phyloP scores from a whole-genome alignment of 805 yeast species.

The Tetrapisispora pingtungensis region DNA sequence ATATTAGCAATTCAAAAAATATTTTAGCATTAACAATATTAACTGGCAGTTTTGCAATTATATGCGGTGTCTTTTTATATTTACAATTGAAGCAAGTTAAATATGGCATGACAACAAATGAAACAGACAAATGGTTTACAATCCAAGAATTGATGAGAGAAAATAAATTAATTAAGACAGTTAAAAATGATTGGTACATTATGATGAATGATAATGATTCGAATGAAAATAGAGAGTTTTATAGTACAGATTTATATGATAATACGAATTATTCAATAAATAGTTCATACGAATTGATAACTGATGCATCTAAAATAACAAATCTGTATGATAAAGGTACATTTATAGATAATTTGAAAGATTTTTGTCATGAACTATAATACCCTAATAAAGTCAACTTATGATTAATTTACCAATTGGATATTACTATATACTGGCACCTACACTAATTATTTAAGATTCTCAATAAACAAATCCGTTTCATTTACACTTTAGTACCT shows the following conservation, averaged over 20 bases:
- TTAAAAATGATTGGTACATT: constrained; percentile 11
- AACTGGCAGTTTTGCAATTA: constrained; percentile 34
- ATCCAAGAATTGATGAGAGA: constrained; percentile 42
- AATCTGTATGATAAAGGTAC: constrained; percentile 27
- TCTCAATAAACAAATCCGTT: too few relatives aligned
- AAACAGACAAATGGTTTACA: constrained; percentile 59
- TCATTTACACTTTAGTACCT: too few relatives aligned
- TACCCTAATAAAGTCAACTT: too few relatives aligned
- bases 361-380: constrained; percentile 6
- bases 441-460: too few relatives aligned
- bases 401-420: too few relatives aligned
- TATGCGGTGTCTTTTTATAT: constrained; percentile 36
- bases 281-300: constrained; percentile 6
- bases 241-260: constrained; percentile 27
- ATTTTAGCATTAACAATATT: constrained; percentile 35
- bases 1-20: constrained; percentile 10
- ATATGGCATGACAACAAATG: constrained; percentile 69
- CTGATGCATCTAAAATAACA: constrained; percentile 13
- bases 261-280: constrained; percentile 9
- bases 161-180: constrained; percentile 27
- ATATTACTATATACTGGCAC: too few relatives aligned
- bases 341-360: constrained; percentile 17
- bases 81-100: constrained; percentile 42
- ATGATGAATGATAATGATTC: constrained; percentile 2
- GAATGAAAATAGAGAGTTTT: constrained; percentile 5